Percentiles rank a stretch among this genome's conserved stretches.
Conservation (phyloP, 306 rosid species). For the Senna siamea region DNA sequence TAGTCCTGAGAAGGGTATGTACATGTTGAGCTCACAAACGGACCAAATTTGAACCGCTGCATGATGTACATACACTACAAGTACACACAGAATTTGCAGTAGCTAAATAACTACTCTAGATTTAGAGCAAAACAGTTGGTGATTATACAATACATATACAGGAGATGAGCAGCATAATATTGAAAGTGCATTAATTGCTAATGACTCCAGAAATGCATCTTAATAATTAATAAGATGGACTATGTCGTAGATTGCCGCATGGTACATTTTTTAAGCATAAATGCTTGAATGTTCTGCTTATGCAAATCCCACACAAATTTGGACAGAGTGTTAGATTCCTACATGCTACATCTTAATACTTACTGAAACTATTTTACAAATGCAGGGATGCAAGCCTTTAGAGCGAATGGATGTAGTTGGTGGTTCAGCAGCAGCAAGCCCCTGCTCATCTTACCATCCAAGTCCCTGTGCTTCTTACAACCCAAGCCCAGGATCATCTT, state of each 20-base stretch:
- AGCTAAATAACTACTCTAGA: neutral
- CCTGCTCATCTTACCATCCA: slow-evolving; percentile 81
- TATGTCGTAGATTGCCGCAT: neutral
- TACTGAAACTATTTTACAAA: slow-evolving; percentile 31
- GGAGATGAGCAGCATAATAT: neutral
- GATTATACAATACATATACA: neutral
- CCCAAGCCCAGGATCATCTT: slow-evolving; percentile 93
- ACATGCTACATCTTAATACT: slow-evolving; percentile 12
- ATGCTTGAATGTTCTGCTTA: slow-evolving; percentile 9
- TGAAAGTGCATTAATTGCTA: neutral
- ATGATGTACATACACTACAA: neutral
- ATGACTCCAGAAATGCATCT: neutral
- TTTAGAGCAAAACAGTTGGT: neutral
- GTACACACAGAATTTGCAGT: neutral
- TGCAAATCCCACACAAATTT: slow-evolving; percentile 4
- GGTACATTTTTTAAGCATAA: neutral
- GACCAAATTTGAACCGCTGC: neutral
- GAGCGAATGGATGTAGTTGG: slow-evolving; percentile 70
- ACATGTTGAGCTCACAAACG: neutral
- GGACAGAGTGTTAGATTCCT: slow-evolving; percentile 7
- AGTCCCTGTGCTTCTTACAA: slow-evolving; percentile 85
- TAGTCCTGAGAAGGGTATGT: no score
- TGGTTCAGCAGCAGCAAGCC: slow-evolving; percentile 77
- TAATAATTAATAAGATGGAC: neutral
- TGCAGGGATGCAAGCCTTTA: slow-evolving; percentile 91